Conservation (phyloP, 768 basidiomycete species). For the Termitomyces sp. region DNA sequence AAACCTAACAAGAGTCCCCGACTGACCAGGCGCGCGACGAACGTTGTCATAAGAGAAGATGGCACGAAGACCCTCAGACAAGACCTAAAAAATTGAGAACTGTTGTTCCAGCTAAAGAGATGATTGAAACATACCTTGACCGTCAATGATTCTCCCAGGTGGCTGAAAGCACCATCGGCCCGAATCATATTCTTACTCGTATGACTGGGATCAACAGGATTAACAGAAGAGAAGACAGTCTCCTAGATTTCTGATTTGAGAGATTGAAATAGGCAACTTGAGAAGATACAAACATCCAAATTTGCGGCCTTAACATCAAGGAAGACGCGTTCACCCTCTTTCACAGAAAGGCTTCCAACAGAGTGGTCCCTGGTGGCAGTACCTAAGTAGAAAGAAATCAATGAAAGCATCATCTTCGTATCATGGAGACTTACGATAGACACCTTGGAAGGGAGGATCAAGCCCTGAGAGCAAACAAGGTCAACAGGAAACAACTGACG, state of each 20-base stretch:
- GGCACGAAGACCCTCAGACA: constrained; percentile 60
- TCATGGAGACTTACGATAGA: constrained; percentile 49
- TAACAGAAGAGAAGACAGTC: constrained; percentile 47
- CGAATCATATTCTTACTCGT: constrained; percentile 41
- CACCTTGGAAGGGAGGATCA: constrained; percentile 70
- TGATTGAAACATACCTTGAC: constrained; percentile 39
- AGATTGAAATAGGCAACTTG: not conserved
- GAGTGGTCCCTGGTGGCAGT: constrained; percentile 42
- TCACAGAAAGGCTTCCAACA: constrained; percentile 38
- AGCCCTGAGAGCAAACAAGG: constrained; percentile 41
- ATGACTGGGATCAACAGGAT: constrained; percentile 40
- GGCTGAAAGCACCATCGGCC: constrained; percentile 43
- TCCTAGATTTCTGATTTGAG: constrained; percentile 29
- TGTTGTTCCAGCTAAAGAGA: not conserved
- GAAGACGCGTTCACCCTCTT: constrained; percentile 54
- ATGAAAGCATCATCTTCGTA: not conserved
- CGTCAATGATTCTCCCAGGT: constrained; percentile 48
- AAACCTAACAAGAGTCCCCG: constrained; percentile 58
- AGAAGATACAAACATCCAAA: constrained; percentile 43
- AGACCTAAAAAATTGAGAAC: constrained; percentile 41
- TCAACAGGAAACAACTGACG: not conserved
- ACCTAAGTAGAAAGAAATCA: constrained; percentile 26
- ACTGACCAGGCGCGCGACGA: constrained; percentile 63
- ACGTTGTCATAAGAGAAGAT: constrained; percentile 57
- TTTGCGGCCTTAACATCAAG: constrained; percentile 57